Percentiles rank a stretch among this genome's conserved stretches.
Evolutionary conservation across 257 asterid species (phyloP).

Genomic region (Anisodus acutangulus): DNA sequence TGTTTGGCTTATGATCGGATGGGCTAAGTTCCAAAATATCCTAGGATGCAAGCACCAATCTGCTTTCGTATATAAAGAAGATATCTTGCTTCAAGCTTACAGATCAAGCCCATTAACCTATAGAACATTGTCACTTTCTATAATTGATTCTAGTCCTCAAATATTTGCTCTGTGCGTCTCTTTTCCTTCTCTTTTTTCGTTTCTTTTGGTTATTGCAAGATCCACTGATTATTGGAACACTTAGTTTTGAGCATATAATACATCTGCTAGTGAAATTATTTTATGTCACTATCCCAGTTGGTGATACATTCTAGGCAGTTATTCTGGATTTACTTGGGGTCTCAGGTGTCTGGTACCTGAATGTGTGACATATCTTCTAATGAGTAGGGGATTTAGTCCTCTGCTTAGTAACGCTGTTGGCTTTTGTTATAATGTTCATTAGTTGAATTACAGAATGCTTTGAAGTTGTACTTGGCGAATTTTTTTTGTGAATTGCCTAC

Average conservation of each 20-base stretch:
- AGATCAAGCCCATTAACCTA: background rate
- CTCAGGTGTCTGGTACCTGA: background rate
- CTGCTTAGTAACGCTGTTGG: background rate
- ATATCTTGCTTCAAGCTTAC: constrained; percentile 21
- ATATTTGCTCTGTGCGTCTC: background rate
- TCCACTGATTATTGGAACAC: background rate
- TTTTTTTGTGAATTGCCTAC: background rate
- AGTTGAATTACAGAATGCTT: background rate
- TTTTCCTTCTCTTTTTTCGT: constrained; percentile 14
- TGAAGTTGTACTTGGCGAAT: background rate
- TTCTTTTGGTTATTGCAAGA: constrained; percentile 8
- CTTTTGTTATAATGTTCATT: constrained; percentile 22
- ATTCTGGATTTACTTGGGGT: background rate
- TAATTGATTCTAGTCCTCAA: background rate
- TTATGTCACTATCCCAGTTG: constrained; percentile 22
- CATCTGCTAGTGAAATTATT: background rate
- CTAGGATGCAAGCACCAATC: constrained; percentile 21
- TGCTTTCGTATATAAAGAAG: background rate
- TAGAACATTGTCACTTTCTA: background rate
- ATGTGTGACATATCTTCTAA: constrained; percentile 9
- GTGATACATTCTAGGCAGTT: background rate
- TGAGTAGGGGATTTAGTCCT: background rate
- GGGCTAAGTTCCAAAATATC: background rate
- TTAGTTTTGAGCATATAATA: background rate
- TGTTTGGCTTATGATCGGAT: background rate